Base-by-base conservation (phyloP, 2,329 filamentous ascomycete species). In the Cordyceps pruinosa region DNA sequence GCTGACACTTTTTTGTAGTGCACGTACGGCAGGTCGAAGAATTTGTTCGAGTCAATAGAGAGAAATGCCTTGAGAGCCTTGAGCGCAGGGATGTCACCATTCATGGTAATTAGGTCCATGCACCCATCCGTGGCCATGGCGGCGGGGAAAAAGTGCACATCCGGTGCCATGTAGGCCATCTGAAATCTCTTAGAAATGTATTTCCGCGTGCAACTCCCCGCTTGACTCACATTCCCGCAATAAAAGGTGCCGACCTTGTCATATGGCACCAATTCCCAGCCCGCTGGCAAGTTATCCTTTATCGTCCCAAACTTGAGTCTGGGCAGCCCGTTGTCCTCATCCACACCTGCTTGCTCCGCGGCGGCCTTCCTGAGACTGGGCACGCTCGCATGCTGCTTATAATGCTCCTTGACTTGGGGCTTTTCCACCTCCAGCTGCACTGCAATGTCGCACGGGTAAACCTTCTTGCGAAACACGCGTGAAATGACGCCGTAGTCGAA, bases 231-330 rank as follows among this genome's bases (percentile, higher is more conserved):
- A 69, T 97, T 99, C 60, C 94, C 94, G 32, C 87, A 89, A 72
- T 95, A 97, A 70, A 99, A 96, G 66, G 90, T 97, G 47, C 91
- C 91, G 56, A 99, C 76, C 30, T 87, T 89, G 61, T 94, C 84
- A 61, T 88, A 82, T 1, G 88, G 83, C 3, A 88, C 74, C 21
- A 87, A 74, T 60, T 88, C 79, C 91, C 94, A 99, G 46, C 83
- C 87, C 2, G 81, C 74, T 0, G 91, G 92, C 0, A 97, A 69
- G 17, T 86, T 78, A 63, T 95, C 90, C 52, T 84, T 82, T 58
- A 94, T 75, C 0, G 89, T 93, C 50, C 94, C 94, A 65, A 89
- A 96, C 64, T 82, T 80, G 37, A 97, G 75, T 6, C 80, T 70
- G 3, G 92, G 93, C 10, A 97, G 76, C 0, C 85, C 84, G 7